Evolutionary conservation across 2,329 filamentous ascomycete species (phyloP).

Genomic region (Fusarium mangiferae): DNA sequence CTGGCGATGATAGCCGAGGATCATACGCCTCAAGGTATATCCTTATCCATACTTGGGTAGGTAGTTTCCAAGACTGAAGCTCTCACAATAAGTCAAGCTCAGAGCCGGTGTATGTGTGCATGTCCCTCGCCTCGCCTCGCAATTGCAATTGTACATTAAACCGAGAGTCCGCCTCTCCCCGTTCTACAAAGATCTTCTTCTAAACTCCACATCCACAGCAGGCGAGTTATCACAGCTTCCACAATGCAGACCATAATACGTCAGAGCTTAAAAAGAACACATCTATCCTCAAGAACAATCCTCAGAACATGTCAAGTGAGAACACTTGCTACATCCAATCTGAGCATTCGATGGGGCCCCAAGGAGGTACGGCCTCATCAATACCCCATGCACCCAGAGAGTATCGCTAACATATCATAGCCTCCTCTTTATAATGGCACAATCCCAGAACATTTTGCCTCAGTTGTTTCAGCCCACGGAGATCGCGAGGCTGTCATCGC

Average conservation of each 20-base stretch:
- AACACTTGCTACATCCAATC: conserved; percentile 30
- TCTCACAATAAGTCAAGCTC: background rate
- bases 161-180: background rate
- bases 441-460: conserved; percentile 77
- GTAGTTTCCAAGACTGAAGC: background rate
- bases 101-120: background rate
- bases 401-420: conserved; percentile 53
- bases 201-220: background rate
- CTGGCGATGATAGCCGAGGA: conserved; percentile 40
- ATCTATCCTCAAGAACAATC: conserved; percentile 3
- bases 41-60: background rate
- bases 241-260: conserved; percentile 33
- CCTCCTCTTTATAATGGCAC: conserved; percentile 74
- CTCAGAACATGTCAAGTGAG: conserved; percentile 21
- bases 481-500: conserved; percentile 70
- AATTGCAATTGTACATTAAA: background rate
- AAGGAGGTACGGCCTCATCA: conserved; percentile 41
- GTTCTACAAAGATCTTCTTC: too few relatives aligned
- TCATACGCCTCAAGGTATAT: background rate
- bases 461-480: conserved; percentile 71
- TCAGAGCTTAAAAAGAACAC: conserved; percentile 21
- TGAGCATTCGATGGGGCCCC: conserved; percentile 47
- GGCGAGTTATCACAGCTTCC: background rate
- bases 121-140: background rate
- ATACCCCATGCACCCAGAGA: background rate